phyloP scores from a whole-genome alignment of 208 protist genomes.

The Balamuthia mandrillaris region DNA sequence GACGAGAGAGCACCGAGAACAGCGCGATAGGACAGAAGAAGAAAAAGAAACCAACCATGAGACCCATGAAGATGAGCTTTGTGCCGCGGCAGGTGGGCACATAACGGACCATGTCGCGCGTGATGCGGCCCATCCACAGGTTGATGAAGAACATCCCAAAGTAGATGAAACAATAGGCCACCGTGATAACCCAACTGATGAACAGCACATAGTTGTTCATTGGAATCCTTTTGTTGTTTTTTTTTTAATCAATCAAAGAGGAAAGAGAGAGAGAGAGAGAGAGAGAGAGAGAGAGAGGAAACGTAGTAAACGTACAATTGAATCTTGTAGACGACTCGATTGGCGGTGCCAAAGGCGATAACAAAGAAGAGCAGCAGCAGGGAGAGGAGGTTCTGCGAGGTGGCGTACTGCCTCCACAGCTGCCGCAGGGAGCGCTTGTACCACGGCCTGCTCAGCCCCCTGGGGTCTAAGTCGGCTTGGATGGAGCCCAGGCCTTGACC shows the following conservation, averaged over 20 bases:
- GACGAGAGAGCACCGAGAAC: no score
- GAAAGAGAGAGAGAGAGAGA: neutral
- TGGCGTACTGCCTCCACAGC: no score
- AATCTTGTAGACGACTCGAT: conserved; percentile 36
- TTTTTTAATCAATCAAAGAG: no score
- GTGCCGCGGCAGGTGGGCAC: neutral
- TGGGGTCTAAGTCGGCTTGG: no score
- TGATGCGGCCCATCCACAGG: conserved; percentile 36
- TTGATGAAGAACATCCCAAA: conserved; percentile 29
- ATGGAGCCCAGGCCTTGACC: no score
- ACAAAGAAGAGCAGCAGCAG: conserved; percentile 1
- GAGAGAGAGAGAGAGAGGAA: neutral
- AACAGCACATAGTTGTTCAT: conserved; percentile 25
- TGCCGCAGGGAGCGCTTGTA: no score
- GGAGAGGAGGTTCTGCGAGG: no score
- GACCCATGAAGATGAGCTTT: conserved; percentile 25
- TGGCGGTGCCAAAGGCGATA: conserved; percentile 22
- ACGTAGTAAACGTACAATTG: conserved; percentile 9
- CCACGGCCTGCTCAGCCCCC: no score
- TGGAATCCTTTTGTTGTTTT: neutral
- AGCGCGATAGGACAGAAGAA: no score
- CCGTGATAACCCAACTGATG: conserved; percentile 27
- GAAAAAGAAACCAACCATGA: conserved; percentile 11
- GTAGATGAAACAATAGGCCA: conserved; percentile 25
- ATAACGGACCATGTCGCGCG: neutral